Evolutionary conservation across 495 filamentous ascomycete genomes (phyloP).

Genomic region (Penicillium daleae): DNA sequence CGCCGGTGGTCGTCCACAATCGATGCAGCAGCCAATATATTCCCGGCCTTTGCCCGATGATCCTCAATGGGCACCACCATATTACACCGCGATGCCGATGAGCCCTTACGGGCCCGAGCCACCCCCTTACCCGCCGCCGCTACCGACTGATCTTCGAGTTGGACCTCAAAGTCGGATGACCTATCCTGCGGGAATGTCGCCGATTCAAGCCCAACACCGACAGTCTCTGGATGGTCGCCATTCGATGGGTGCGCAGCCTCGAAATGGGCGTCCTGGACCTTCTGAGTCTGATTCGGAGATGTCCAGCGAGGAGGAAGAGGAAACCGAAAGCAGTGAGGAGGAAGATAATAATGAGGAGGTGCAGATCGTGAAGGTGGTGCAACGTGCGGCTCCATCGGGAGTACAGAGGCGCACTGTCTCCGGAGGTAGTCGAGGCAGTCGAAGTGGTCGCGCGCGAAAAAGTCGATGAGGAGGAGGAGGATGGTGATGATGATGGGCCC

Average conservation of each 20-base stretch:
- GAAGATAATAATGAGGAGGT: slow-evolving; percentile 40
- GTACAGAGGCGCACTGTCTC: slow-evolving; percentile 26
- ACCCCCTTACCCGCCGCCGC: slow-evolving; percentile 32
- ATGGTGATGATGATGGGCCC: slow-evolving; percentile 1
- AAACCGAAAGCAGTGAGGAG: slow-evolving; percentile 36
- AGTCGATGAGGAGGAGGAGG: slow-evolving; percentile 24
- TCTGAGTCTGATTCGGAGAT: slow-evolving; percentile 27
- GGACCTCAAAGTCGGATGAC: slow-evolving; percentile 30
- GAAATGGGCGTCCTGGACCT: slow-evolving; percentile 18
- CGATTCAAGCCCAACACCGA: slow-evolving; percentile 19
- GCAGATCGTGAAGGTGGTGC: slow-evolving; percentile 39
- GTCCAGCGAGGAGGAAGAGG: slow-evolving; percentile 27
- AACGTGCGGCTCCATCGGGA: slow-evolving; percentile 32
- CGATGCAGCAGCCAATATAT: slow-evolving; percentile 35
- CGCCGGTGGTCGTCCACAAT: slow-evolving; percentile 33
- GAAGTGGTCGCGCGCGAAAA: slow-evolving; percentile 31
- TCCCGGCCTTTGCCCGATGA: slow-evolving; percentile 49
- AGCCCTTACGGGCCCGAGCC: slow-evolving; percentile 37
- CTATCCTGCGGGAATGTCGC: slow-evolving; percentile 25
- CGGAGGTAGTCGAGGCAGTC: slow-evolving; percentile 18
- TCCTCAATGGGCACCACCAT: slow-evolving; percentile 48
- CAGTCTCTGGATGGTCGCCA: slow-evolving; percentile 15
- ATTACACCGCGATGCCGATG: slow-evolving; percentile 41
- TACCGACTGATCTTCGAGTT: slow-evolving; percentile 38
- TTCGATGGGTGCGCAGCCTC: slow-evolving; percentile 17